Evolutionary conservation across 805 yeast species (phyloP).

Genomic region (Yamadazyma paraphyllophila): DNA sequence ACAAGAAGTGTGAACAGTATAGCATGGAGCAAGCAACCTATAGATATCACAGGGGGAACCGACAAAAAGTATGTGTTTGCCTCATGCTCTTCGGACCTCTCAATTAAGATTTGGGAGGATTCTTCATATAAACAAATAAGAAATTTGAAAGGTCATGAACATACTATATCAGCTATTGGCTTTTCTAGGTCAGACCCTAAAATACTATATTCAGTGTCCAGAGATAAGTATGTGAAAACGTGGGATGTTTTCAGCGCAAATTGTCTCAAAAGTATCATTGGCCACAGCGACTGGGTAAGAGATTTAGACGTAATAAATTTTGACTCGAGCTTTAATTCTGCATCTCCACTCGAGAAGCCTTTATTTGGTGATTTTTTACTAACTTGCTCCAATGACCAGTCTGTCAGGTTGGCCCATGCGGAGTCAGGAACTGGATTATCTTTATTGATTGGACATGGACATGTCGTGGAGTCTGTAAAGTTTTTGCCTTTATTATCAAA

Average conservation of each 20-base stretch:
- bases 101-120: constrained; percentile 72
- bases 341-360: constrained; percentile 4
- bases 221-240: constrained; percentile 58
- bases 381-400: constrained; percentile 78
- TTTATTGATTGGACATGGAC: constrained; percentile 71
- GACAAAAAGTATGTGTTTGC: constrained; percentile 35
- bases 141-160: constrained; percentile 82
- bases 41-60: constrained; percentile 23
- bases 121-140: constrained; percentile 50
- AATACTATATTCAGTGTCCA: constrained; percentile 56
- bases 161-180: constrained; percentile 65
- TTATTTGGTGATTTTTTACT: constrained; percentile 54
- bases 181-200: constrained; percentile 49
- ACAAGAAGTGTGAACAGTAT: constrained; percentile 63
- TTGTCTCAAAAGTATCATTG: constrained; percentile 62
- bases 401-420: constrained; percentile 64
- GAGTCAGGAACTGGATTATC: constrained; percentile 66
- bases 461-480: constrained; percentile 73
- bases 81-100: constrained; percentile 51
- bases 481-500: constrained; percentile 60
- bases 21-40: constrained; percentile 47
- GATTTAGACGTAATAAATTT: constrained; percentile 44
- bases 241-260: constrained; percentile 73
- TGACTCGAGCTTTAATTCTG: not conserved
- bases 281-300: constrained; percentile 90